phyloP scores from a whole-genome alignment of 1,284 basidiomycete species.

The Uromyces viciae-fabae region DNA sequence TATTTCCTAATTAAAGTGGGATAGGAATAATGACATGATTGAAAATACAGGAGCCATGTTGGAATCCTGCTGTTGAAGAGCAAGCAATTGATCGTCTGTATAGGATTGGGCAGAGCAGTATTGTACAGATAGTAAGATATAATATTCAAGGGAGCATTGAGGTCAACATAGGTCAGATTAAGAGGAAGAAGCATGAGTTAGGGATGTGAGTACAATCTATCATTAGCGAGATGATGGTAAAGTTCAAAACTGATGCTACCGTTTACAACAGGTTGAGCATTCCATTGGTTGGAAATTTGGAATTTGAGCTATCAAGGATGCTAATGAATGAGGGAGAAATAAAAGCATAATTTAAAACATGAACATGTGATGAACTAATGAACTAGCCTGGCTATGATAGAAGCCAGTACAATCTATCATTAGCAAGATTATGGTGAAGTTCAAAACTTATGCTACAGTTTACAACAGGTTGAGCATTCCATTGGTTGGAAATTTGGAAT shows the following conservation, averaged over 20 bases:
- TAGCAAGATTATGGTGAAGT: background rate
- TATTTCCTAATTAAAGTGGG: too few species aligned
- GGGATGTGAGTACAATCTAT: background rate
- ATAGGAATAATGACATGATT: background rate
- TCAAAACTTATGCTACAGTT: background rate
- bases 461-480: background rate
- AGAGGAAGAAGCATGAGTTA: background rate
- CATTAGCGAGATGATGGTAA: background rate
- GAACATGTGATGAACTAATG: too few species aligned
- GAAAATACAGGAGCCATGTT: background rate
- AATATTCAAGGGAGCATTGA: background rate
- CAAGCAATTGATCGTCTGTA: slow-evolving; percentile 1
- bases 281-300: background rate
- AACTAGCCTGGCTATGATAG: too few species aligned
- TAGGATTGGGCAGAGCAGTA: background rate
- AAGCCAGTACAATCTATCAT: background rate
- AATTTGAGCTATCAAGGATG: background rate
- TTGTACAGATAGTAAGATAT: background rate
- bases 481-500: background rate
- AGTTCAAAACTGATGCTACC: background rate
- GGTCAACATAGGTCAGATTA: background rate
- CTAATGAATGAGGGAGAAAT: background rate
- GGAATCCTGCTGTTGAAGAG: slow-evolving; percentile 4
- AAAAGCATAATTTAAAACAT: too few species aligned
- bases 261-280: background rate